Conservation (phyloP, 768 basidiomycete genomes). For the Calocybe cyanea region DNA sequence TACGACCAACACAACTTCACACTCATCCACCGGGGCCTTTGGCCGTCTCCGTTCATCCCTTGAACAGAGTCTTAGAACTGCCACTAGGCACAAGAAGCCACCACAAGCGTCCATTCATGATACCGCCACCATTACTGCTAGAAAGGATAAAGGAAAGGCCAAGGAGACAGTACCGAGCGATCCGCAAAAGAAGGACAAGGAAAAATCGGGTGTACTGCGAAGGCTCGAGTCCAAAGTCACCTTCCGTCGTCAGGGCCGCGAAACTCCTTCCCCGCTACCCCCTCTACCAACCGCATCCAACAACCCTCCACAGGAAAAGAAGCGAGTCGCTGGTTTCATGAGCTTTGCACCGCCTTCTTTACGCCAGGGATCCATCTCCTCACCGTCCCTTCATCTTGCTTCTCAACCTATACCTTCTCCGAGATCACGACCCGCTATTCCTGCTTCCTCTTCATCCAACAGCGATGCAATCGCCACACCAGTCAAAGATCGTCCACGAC, state of each 20-base stretch:
- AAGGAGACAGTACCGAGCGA: slow-evolving; percentile 24
- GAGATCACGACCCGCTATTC: slow-evolving; percentile 44
- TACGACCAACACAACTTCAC: slow-evolving; percentile 26
- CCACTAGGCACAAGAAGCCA: slow-evolving; percentile 53
- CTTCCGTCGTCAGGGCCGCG: slow-evolving; percentile 42
- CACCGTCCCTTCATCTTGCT: slow-evolving; percentile 65
- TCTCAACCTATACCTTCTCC: slow-evolving; percentile 53
- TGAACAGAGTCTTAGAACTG: slow-evolving; percentile 62
- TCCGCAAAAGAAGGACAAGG: slow-evolving; percentile 29
- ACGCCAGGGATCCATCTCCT: slow-evolving; percentile 69
- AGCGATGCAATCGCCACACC: slow-evolving; percentile 45
- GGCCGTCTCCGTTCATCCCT: slow-evolving; percentile 63
- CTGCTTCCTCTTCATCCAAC: slow-evolving; percentile 45
- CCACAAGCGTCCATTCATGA: slow-evolving; percentile 34
- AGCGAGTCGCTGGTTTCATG: slow-evolving; percentile 49
- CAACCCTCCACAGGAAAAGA: slow-evolving; percentile 27
- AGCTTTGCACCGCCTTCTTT: slow-evolving; percentile 65
- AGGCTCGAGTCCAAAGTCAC: slow-evolving; percentile 47
- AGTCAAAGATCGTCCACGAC: slow-evolving; percentile 39
- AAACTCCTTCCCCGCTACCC: slow-evolving; percentile 37
- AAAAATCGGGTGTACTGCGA: slow-evolving; percentile 42
- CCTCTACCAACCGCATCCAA: slow-evolving; percentile 27
- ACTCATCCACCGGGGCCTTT: slow-evolving; percentile 50
- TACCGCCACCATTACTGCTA: slow-evolving; percentile 37
- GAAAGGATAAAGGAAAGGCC: slow-evolving; percentile 45